Conservation (phyloP, 768 basidiomycete genomes). For the Tephrocybe sp. region DNA sequence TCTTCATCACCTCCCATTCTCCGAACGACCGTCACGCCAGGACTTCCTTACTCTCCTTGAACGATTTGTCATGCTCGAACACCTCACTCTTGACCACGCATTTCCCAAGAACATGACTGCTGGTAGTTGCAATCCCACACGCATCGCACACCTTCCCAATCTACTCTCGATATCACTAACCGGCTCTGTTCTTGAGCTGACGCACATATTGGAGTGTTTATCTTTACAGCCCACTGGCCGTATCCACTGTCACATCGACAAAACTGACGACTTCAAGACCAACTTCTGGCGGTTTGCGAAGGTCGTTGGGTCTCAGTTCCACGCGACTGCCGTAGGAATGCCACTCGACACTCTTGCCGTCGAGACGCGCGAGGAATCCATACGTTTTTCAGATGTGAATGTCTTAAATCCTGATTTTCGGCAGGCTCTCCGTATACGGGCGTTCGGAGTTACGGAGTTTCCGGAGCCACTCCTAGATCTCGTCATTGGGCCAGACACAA, state of each 20-base stretch:
- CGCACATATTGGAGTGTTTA: conserved; percentile 29
- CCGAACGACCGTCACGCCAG: conserved; percentile 33
- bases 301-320: conserved; percentile 25
- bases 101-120: conserved; percentile 29
- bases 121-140: conserved; percentile 16
- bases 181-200: conserved; percentile 31
- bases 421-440: conserved; percentile 33
- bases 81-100: conserved; percentile 33
- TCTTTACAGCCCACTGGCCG: conserved; percentile 25
- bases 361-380: conserved; percentile 25
- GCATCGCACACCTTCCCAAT: conserved; percentile 24
- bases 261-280: conserved; percentile 26
- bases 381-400: conserved; percentile 22
- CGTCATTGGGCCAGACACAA: conserved; percentile 26
- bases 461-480: conserved; percentile 30
- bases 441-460: conserved; percentile 25
- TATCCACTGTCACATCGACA: conserved; percentile 26
- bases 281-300: conserved; percentile 27
- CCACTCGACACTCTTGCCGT: conserved; percentile 31
- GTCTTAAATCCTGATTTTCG: conserved; percentile 28
- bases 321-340: conserved; percentile 15
- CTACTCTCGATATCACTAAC: conserved; percentile 29
- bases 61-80: conserved; percentile 30
- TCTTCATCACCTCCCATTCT: conserved; percentile 34
- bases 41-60: conserved; percentile 34